Base-by-base conservation (phyloP, 169 alveolate species). In the Plasmodium sp. region DNA sequence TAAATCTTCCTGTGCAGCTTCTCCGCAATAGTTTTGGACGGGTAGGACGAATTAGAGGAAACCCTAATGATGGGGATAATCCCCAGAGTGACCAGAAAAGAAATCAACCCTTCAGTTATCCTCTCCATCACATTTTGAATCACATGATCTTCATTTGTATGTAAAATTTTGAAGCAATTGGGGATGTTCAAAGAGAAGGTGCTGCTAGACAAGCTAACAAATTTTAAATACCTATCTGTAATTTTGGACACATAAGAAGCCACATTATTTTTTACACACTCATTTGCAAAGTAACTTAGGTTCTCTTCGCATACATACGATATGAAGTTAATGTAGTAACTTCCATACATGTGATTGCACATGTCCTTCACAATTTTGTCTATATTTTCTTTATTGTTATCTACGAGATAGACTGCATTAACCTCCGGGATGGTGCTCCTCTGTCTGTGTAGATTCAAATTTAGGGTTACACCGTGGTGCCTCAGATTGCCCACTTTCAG, bases 141-240 rank as follows among this genome's bases (percentile, higher is more conserved):
- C 36, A 88, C 80, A 7, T 88, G 95, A 27, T 95, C 97, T 16
- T 92, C 88, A 39, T 72, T 71, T 58, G 93, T 96, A 80, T 96
- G 97, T 45, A 96, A 94, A 6, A 92, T 84, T 18, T 93, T 90
- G 67, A 96, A 97, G 39, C 97, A 95, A 43, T 73, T 58, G 6
- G 97, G 98, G 71, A 97, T 84, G 79, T 97, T 97, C 56, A 97
- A 95, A n/a, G 98, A 97, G 92, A 97, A 97, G 39, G 97, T 90
- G 12, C 88, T 80, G 73, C 96, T 96, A 16, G 98, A 96, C 31
- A 97, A 75, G 54, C 98, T 84, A 33, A 97, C 96, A 81, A 97
- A 97, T 92, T 97, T 98, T 22, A 97, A 18, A 83, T 97, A 97
- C 51, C 98, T 96, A 90, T 97, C 99, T n/a, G 97, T 96, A 58